A percentile compares a stretch with the other conserved stretches of the same genome.
Evolutionary conservation across 1,284 basidiomycete species (phyloP).

Genomic region (Tilletia indica): DNA sequence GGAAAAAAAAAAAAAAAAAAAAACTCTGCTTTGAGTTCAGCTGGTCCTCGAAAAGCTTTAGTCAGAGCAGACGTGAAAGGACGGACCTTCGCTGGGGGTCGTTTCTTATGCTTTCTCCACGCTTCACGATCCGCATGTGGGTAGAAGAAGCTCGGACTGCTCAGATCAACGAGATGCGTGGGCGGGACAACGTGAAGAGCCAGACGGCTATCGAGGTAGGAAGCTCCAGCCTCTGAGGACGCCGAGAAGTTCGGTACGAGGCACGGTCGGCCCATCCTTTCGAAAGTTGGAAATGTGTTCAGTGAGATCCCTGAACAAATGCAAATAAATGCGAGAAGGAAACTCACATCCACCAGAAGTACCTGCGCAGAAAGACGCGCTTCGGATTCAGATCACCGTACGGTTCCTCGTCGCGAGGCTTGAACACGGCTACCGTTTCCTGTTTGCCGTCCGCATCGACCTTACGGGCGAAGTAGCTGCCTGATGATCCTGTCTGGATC

Average conservation of each 20-base stretch:
- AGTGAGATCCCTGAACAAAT: no score
- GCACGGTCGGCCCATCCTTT: slow-evolving; percentile 52
- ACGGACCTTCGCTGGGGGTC: slow-evolving; percentile 35
- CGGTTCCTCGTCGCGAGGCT: slow-evolving; percentile 54
- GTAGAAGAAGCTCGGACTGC: slow-evolving; percentile 59
- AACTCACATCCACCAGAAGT: slow-evolving; percentile 49
- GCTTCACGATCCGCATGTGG: slow-evolving; percentile 43
- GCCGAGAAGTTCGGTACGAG: slow-evolving; percentile 54
- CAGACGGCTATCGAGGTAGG: slow-evolving; percentile 74
- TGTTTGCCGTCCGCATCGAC: slow-evolving; percentile 8
- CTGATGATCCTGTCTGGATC: slow-evolving; percentile 50
- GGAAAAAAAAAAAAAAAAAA: no score
- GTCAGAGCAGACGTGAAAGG: background rate
- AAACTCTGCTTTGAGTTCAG: no score
- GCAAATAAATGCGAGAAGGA: no score
- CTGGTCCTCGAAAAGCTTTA: background rate
- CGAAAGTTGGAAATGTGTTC: no score
- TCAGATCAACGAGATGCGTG: slow-evolving; percentile 77
- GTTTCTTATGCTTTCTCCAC: slow-evolving; percentile 29
- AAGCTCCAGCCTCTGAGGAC: slow-evolving; percentile 75
- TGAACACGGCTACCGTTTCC: slow-evolving; percentile 48
- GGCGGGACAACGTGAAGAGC: slow-evolving; percentile 77
- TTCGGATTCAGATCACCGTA: slow-evolving; percentile 50
- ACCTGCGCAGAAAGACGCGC: slow-evolving; percentile 52
- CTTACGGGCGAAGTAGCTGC: slow-evolving; percentile 46